These are phyloP conservation scores for Penicillium tannophilum DNA, from an alignment of 495 filamentous ascomycete species.

Conservation along the genomic window DNA sequence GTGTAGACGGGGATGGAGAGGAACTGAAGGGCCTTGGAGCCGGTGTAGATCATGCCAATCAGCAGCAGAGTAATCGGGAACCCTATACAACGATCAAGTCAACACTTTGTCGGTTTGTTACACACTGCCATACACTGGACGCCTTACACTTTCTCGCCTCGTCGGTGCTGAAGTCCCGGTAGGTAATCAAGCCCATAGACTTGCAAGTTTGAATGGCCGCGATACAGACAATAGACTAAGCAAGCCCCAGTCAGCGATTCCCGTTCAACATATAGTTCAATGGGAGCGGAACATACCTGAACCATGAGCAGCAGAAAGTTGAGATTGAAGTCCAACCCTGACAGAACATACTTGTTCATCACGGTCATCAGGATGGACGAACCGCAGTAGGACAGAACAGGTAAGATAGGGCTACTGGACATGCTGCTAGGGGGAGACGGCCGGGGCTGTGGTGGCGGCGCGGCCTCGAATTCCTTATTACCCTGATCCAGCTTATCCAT, in stretches of 20 bases:
- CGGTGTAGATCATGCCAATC: slow-evolving; percentile 99
- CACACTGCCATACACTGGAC: not conserved
- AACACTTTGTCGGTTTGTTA: not conserved
- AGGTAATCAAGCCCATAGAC: slow-evolving; percentile 79
- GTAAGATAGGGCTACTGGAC: slow-evolving; percentile 72
- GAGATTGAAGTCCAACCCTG: slow-evolving; percentile 86
- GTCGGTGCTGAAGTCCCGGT: slow-evolving; percentile 84
- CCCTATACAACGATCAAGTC: slow-evolving; percentile 56
- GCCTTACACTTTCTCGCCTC: slow-evolving; percentile 88
- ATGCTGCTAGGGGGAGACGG: slow-evolving; percentile 37
- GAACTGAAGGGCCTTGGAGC: slow-evolving; percentile 93
- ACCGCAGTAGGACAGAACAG: slow-evolving; percentile 88
- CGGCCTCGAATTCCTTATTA: slow-evolving; percentile 53
- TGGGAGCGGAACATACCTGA: slow-evolving; percentile 65
- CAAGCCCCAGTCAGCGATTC: not conserved
- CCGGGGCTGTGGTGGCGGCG: slow-evolving; percentile 43
- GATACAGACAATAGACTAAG: slow-evolving; percentile 87
- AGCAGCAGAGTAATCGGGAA: slow-evolving; percentile 96
- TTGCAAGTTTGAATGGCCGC: slow-evolving; percentile 85
- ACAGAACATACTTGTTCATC: slow-evolving; percentile 98
- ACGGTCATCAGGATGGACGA: slow-evolving; percentile 98
- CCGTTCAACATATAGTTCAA: not conserved
- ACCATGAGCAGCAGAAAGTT: slow-evolving; percentile 93
- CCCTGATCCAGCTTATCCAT: slow-evolving; percentile 68
- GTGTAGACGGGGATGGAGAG: slow-evolving; percentile 98